A percentile compares a stretch with the other conserved stretches of the same genome.
Conservation (phyloP, 306 rosid species). For the Cicer cuneatum region DNA sequence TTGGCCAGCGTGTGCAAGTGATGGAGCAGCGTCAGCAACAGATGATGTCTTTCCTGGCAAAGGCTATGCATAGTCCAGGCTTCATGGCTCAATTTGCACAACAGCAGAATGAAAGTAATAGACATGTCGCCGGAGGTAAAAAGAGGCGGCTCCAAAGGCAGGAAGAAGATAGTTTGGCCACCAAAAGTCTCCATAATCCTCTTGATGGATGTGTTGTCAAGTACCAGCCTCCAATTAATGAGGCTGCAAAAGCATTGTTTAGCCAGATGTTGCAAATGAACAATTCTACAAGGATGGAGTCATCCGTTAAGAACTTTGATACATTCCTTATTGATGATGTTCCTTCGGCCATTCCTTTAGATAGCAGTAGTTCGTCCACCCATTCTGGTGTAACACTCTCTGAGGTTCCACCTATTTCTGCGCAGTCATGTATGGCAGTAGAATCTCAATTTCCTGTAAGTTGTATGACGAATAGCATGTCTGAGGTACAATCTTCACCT, state of each 20-base stretch:
- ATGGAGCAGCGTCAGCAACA: constrained; percentile 98
- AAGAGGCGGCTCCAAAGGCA: constrained; percentile 73
- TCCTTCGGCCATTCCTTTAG: constrained; percentile 57
- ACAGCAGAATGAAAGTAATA: constrained; percentile 78
- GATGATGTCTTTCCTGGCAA: constrained; percentile 95
- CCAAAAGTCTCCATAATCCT: constrained; percentile 31
- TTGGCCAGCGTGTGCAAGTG: constrained; percentile 74
- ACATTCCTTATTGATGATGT: constrained; percentile 58
- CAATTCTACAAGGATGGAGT: constrained; percentile 52
- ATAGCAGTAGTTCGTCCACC: constrained; percentile 62
- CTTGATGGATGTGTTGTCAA: constrained; percentile 87
- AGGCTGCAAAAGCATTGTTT: constrained; percentile 73
- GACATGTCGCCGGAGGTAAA: constrained; percentile 72
- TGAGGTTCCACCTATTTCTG: constrained; percentile 68
- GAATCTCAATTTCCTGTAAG: constrained; percentile 42
- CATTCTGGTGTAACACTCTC: constrained; percentile 76
- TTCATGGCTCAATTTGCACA: constrained; percentile 90
- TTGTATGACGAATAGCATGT: constrained; percentile 42
- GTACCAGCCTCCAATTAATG: constrained; percentile 76
- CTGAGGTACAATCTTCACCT: constrained; percentile 57
- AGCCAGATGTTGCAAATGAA: constrained; percentile 69
- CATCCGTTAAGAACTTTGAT: constrained; percentile 55
- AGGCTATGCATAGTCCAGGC: constrained; percentile 92
- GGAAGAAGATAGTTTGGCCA: constrained; percentile 55
- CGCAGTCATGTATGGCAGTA: constrained; percentile 43